Evolutionary conservation across 345 rosid species (phyloP), one percentile per base, ranked within the genome.

Genomic region (Brassica cretica): DNA sequence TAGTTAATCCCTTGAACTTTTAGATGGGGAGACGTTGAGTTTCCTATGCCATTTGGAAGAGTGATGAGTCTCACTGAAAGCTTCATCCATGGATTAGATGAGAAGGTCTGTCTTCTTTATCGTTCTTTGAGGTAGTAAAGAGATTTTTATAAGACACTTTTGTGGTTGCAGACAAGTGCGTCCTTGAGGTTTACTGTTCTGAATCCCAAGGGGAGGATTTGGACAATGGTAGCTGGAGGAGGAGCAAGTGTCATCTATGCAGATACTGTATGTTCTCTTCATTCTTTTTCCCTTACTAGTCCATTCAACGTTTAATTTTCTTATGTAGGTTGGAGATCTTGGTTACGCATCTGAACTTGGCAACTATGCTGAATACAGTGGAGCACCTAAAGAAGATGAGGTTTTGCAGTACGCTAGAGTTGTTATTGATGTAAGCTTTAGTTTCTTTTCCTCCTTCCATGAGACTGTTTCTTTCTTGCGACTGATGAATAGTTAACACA

Each of bases 181-280:
- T 93, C 98, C 33, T 86, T 95, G 88, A 95, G 93, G 82, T 92
- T 93, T 85, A 95, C 97, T 0, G 94, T 95, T 85, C 75, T 95
- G 86, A 95, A 95, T 79, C 98, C 99, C 55, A 85, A 86, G 80
- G 98, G 98, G 59, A 70, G 96, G 78, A 95, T 95, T 79, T 92
- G 97, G 97, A 91, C 92, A 51, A 89, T 90, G 98, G 99, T 93
- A 7, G 97, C 97, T 73, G 98, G 99, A 71, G 98, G 99, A 56
- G 99, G 99, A 81, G 99, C 99, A 73, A 93, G 98, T 82, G 99
- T 95, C 85, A 93, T 93, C 83, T 95, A 92, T 80, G 97, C 98
- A 0, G 98, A 91, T 77, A 94, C 97, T 0, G 96, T 94, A 79
- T 71, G 90, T 53, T 69, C 72, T 21, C 24, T 21, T 21, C 24